A percentile compares a stretch with the other conserved stretches of the same genome.
Conservation (phyloP, 1,139 yeast genomes). For the Protomyces arabidopsidicola region DNA sequence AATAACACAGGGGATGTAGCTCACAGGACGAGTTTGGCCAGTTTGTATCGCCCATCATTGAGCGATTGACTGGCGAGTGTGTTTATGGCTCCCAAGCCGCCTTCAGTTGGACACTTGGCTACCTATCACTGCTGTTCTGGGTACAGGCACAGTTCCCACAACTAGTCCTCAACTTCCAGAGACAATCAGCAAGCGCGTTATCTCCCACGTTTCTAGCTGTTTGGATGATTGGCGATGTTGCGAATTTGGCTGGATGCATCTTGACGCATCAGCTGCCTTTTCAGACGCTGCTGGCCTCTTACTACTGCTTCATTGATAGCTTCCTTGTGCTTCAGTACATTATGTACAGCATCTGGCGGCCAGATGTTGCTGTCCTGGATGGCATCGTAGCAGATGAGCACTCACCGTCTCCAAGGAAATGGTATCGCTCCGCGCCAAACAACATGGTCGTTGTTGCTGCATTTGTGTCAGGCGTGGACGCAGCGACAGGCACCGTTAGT, state of each 20-base stretch:
- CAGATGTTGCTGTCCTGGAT: constrained; percentile 10
- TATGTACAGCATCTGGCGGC: constrained; percentile 49
- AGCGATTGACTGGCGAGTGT: constrained; percentile 26
- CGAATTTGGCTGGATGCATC: constrained; percentile 74
- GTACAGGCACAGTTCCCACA: constrained; percentile 58
- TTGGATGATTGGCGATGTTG: constrained; percentile 82
- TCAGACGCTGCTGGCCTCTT: constrained; percentile 68
- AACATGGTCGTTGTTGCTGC: constrained; percentile 25
- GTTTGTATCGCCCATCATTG: constrained; percentile 8
- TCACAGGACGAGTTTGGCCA: constrained; percentile 15
- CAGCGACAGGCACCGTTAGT: constrained; percentile 24
- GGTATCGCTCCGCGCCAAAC: background rate
- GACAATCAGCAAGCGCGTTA: constrained; percentile 80
- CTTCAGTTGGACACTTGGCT: constrained; percentile 21
- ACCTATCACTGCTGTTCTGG: constrained; percentile 18
- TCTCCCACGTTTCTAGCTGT: constrained; percentile 68
- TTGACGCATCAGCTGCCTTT: constrained; percentile 67
- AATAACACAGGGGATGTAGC: background rate
- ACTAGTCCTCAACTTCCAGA: constrained; percentile 47
- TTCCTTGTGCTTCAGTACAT: constrained; percentile 70
- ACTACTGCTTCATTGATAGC: constrained; percentile 68
- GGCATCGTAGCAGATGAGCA: constrained; percentile 1
- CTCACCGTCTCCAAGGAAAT: background rate
- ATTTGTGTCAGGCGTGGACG: constrained; percentile 31
- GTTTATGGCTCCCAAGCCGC: constrained; percentile 20